Conservation (phyloP, 352 stramenopile species). For the Plasmopara muralis region DNA sequence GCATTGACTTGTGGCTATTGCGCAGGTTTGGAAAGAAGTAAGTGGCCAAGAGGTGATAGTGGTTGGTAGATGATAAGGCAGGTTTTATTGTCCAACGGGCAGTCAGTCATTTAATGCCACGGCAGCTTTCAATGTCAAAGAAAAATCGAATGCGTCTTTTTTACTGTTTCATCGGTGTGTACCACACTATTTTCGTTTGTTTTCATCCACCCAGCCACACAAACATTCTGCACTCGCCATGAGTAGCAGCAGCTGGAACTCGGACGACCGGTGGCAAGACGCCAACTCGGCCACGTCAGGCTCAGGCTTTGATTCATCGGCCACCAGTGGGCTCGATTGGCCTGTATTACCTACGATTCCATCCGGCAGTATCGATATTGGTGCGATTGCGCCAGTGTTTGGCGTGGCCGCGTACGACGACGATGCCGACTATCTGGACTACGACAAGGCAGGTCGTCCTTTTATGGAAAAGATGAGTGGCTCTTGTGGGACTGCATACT, state of each 20-base stretch:
- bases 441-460: constrained; percentile 74
- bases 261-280: constrained; percentile 73
- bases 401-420: constrained; percentile 72
- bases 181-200: constrained; percentile 11
- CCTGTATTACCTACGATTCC: constrained; percentile 68
- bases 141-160: neutral
- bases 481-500: constrained; percentile 76
- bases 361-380: constrained; percentile 71
- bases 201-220: constrained; percentile 6
- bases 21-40: constrained; percentile 38
- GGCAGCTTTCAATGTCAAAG: constrained; percentile 14
- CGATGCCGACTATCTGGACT: constrained; percentile 82
- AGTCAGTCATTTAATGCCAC: constrained; percentile 5
- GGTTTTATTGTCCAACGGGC: constrained; percentile 2
- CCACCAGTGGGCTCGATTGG: constrained; percentile 52
- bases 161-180: constrained; percentile 10
- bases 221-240: constrained; percentile 18
- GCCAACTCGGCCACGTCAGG: constrained; percentile 30
- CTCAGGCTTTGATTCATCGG: constrained; percentile 37
- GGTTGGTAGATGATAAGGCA: neutral
- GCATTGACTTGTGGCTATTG: neutral
- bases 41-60: constrained; percentile 13
- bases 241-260: constrained; percentile 52
- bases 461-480: constrained; percentile 82
- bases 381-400: constrained; percentile 81